A percentile compares a stretch with the other conserved stretches of the same genome.
Evolutionary conservation across 2,329 filamentous ascomycete genomes (phyloP).

Genomic region (Cladophialophora exuberans): DNA sequence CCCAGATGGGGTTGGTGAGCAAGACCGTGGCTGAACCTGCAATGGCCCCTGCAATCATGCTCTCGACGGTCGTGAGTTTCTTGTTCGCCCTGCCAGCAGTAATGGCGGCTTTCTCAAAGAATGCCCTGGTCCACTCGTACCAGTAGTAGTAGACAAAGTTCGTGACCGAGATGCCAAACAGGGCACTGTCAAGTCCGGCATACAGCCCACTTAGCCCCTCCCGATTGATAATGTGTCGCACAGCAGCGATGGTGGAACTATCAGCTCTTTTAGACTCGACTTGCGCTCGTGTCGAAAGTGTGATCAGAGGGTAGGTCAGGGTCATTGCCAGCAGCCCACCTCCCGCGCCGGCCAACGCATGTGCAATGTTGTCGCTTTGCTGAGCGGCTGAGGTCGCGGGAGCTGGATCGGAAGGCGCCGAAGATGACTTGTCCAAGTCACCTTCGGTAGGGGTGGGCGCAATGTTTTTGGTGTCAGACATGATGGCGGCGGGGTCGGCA

Average conservation of each 20-base stretch:
- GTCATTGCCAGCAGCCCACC: conserved; percentile 95
- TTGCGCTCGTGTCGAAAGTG: conserved; percentile 93
- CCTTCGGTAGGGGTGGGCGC: conserved; percentile 24
- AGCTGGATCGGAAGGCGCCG: conserved; percentile 10
- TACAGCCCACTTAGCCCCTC: conserved; percentile 91
- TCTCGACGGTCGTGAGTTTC: conserved; percentile 88
- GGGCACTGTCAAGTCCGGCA: conserved; percentile 86
- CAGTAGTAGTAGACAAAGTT: conserved; percentile 99
- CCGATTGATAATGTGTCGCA: conserved; percentile 83
- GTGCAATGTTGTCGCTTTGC: conserved; percentile 94
- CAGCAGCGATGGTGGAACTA: conserved; percentile 79
- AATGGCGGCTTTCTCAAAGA: conserved; percentile 75
- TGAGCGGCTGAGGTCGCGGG: conserved; percentile 68
- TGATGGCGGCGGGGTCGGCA: conserved; percentile 5
- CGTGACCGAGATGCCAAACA: conserved; percentile 97
- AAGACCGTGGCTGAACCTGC: conserved; percentile 93
- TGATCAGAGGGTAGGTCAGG: conserved; percentile 95
- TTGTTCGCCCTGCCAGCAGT: conserved; percentile 72
- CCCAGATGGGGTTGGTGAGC: conserved; percentile 98
- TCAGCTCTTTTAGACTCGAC: conserved; percentile 95
- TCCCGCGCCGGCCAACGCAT: conserved; percentile 89
- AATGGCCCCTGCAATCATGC: conserved; percentile 92
- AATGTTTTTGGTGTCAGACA: conserved; percentile 26
- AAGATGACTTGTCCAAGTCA: conserved; percentile 21
- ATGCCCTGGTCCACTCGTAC: conserved; percentile 95